Evolutionary conservation across 2,329 filamentous ascomycete genomes (phyloP).

Genomic region (Chalara sp.): DNA sequence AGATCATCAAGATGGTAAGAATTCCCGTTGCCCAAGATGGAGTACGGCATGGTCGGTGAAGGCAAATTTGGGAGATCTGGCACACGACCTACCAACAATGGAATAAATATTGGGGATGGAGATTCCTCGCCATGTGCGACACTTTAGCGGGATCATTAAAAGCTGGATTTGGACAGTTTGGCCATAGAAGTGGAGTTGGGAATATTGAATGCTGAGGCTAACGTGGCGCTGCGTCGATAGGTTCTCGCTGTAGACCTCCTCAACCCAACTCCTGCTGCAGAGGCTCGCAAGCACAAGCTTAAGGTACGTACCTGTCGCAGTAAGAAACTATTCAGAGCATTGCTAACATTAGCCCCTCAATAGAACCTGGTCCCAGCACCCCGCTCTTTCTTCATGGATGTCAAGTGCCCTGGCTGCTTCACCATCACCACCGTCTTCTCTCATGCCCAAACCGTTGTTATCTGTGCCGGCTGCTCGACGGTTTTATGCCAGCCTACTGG

Average conservation of each 20-base stretch:
- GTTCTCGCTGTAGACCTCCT: constrained; percentile 99
- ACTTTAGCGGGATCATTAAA: too few species aligned
- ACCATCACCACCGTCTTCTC: constrained; percentile 99
- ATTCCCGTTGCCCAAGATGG: constrained; percentile 11
- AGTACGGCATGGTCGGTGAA: constrained; percentile 15
- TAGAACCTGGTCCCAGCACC: constrained; percentile 91
- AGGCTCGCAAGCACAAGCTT: constrained; percentile 99
- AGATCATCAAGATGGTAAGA: constrained; percentile 66
- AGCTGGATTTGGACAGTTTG: too few species aligned
- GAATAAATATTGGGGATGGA: constrained; percentile 5
- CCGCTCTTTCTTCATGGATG: constrained; percentile 99
- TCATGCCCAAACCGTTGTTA: constrained; percentile 99
- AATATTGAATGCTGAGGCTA: constrained; percentile 34
- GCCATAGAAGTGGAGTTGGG: constrained; percentile 9
- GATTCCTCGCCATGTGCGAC: not conserved
- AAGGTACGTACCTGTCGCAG: constrained; percentile 61
- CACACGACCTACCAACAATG: constrained; percentile 21
- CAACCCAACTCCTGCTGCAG: constrained; percentile 95
- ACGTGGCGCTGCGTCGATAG: constrained; percentile 46
- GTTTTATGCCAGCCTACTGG: constrained; percentile 99
- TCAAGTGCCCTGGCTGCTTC: constrained; percentile 99
- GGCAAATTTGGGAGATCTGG: constrained; percentile 8
- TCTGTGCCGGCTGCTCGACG: constrained; percentile 99
- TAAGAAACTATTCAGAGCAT: not conserved
- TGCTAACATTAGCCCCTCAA: constrained; percentile 8